Percentiles rank a stretch among this genome's conserved stretches.
phyloP scores from a whole-genome alignment of 2,329 filamentous ascomycete species.

The Lasiodiplodia theobromae region DNA sequence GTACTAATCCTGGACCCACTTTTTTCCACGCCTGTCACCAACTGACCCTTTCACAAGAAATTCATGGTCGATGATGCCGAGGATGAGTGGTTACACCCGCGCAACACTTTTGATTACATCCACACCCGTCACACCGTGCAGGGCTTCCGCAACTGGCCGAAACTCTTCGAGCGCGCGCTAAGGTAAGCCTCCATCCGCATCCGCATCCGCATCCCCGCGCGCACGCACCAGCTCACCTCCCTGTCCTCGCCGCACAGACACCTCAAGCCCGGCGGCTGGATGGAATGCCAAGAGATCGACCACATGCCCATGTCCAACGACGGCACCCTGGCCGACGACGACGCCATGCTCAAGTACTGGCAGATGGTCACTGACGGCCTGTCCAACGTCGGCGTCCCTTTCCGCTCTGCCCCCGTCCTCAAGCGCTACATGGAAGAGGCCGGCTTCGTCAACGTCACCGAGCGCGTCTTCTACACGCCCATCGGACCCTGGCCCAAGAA shows the following conservation, averaged over 20 bases:
- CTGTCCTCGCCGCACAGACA: conserved; percentile 45
- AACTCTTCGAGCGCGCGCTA: conserved; percentile 51
- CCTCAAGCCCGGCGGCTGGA: conserved; percentile 62
- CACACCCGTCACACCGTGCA: conserved; percentile 63
- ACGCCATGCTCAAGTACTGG: conserved; percentile 59
- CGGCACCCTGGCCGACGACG: conserved; percentile 47
- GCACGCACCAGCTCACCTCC: background rate
- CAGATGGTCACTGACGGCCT: conserved; percentile 55
- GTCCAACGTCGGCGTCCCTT: conserved; percentile 54
- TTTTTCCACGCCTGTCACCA: background rate
- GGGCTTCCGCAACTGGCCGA: conserved; percentile 59
- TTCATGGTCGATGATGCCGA: conserved; percentile 67
- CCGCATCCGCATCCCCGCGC: background rate
- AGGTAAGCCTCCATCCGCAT: conserved; percentile 44
- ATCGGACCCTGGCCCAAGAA: conserved; percentile 63
- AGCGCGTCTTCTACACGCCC: conserved; percentile 60
- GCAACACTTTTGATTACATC: conserved; percentile 66
- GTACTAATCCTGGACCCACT: conserved; percentile 34
- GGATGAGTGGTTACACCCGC: conserved; percentile 62
- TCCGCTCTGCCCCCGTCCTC: conserved; percentile 37
- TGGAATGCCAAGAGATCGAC: conserved; percentile 63
- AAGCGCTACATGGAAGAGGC: conserved; percentile 57
- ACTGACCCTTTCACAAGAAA: conserved; percentile 8
- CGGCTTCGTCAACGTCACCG: conserved; percentile 61
- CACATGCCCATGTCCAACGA: conserved; percentile 57